Conservation (phyloP, 2,329 filamentous ascomycete genomes). For the Magnaporthales sp. region DNA sequence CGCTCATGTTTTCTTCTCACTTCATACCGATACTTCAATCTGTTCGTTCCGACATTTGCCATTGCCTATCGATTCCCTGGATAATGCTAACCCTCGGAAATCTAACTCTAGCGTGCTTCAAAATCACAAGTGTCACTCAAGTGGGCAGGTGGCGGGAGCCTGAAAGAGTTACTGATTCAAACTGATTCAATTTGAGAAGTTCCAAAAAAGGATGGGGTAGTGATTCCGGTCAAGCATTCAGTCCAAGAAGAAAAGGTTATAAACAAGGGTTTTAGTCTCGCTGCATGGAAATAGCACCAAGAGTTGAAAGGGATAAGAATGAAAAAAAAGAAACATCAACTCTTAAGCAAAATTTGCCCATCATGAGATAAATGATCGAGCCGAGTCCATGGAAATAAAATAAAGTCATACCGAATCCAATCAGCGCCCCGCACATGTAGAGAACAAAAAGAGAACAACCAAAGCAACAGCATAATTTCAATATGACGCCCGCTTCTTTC, state of each 20-base stretch:
- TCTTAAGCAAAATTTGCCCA: neutral
- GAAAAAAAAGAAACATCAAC: neutral
- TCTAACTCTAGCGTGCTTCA: neutral
- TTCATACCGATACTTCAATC: neutral
- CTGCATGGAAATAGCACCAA: neutral
- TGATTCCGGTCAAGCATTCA: neutral
- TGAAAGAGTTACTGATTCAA: neutral
- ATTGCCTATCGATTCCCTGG: neutral
- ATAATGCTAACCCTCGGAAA: neutral
- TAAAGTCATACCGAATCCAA: slow-evolving; percentile 1
- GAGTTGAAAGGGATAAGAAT: neutral
- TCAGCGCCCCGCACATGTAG: neutral
- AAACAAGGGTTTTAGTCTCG: neutral
- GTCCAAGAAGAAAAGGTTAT: neutral
- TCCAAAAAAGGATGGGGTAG: no score
- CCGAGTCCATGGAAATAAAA: neutral
- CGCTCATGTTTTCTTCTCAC: neutral
- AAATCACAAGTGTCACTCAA: neutral
- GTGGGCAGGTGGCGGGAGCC: neutral
- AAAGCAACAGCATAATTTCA: neutral
- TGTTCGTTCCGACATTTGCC: neutral
- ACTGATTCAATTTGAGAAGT: no score
- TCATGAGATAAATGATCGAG: neutral
- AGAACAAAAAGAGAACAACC: neutral
- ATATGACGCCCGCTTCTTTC: neutral